These are phyloP conservation scores for Pisolithus sp. DNA, from an alignment of 768 basidiomycete species.

Conservation along the genomic window DNA sequence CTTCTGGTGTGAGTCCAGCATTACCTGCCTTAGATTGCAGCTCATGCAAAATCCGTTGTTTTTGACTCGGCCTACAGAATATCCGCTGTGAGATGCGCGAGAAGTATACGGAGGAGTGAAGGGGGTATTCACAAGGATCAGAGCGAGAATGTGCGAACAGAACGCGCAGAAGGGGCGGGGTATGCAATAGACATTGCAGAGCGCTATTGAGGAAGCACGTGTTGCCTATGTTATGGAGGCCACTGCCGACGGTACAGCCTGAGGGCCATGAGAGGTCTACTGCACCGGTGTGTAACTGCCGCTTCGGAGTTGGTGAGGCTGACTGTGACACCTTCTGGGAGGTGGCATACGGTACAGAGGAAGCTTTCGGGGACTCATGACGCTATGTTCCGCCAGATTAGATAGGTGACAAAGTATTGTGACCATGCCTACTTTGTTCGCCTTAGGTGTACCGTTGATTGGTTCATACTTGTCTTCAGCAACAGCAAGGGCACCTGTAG, in stretches of 20 bases:
- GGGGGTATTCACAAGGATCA: slow-evolving; percentile 51
- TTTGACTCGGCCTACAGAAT: slow-evolving; percentile 34
- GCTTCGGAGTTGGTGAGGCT: slow-evolving; percentile 23
- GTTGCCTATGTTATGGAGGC: slow-evolving; percentile 83
- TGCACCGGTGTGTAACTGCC: slow-evolving; percentile 42
- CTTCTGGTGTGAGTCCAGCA: slow-evolving; percentile 44
- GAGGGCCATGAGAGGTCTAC: slow-evolving; percentile 63
- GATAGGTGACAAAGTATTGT: background rate
- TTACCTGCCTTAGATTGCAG: slow-evolving; percentile 59
- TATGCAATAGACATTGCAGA: slow-evolving; percentile 89
- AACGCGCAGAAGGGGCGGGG: slow-evolving; percentile 73
- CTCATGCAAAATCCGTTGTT: slow-evolving; percentile 65
- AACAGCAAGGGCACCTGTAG: slow-evolving; percentile 64
- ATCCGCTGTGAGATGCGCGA: background rate
- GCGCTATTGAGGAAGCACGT: slow-evolving; percentile 96
- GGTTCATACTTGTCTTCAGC: slow-evolving; percentile 76
- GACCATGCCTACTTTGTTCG: slow-evolving; percentile 38
- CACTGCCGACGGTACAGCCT: slow-evolving; percentile 43
- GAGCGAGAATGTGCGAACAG: slow-evolving; percentile 42
- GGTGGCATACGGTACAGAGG: slow-evolving; percentile 20
- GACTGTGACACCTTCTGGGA: slow-evolving; percentile 24
- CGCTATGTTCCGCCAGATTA: slow-evolving; percentile 5
- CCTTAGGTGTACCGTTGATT: slow-evolving; percentile 63
- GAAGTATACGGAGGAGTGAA: background rate
- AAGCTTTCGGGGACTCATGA: slow-evolving; percentile 18